Conservation (phyloP, 2,329 filamentous ascomycete genomes). For the Xylariaceae sp. region DNA sequence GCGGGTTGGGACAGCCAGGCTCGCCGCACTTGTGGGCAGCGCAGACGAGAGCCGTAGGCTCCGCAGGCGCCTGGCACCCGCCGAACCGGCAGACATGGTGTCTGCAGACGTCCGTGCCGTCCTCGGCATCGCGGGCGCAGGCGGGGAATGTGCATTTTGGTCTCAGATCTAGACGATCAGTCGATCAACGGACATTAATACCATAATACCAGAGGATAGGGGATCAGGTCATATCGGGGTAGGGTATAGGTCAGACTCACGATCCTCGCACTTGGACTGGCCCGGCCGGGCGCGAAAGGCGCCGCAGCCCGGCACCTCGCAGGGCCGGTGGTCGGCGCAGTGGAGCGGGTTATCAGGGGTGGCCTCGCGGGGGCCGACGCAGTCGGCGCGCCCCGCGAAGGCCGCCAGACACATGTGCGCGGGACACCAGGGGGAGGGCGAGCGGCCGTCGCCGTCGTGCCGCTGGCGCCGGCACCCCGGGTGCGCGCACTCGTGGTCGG, state of each 20-base stretch:
- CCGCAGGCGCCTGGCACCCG: conserved; percentile 4
- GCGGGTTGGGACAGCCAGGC: conserved; percentile 9
- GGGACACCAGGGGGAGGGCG: no score
- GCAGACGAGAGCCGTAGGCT: conserved; percentile 13
- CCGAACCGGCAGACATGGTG: conserved; percentile 6
- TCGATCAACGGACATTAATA: no score
- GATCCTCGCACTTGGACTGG: conserved; percentile 23
- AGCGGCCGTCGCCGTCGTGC: no score
- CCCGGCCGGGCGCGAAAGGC: conserved; percentile 12
- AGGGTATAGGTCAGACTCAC: conserved; percentile 14
- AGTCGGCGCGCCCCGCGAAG: no score
- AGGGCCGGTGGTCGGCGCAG: conserved; percentile 25
- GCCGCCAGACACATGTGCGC: no score
- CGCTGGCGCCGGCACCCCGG: no score
- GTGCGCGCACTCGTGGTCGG: conserved; percentile 27
- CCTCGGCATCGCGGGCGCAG: conserved; percentile 13
- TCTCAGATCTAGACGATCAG: conserved; percentile 10
- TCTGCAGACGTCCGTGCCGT: conserved; percentile 3
- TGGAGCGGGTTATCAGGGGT: conserved; percentile 18
- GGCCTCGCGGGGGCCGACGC: no score
- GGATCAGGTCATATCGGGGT: not conserved
- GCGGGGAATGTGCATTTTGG: conserved; percentile 15
- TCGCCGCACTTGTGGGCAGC: conserved; percentile 16
- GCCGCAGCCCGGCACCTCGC: conserved; percentile 14
- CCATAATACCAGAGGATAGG: no score